Percentiles rank a stretch among this genome's conserved stretches.
These are phyloP conservation scores for Petunia secreta DNA, from an alignment of 257 asterid genomes.

Conservation along the genomic window DNA sequence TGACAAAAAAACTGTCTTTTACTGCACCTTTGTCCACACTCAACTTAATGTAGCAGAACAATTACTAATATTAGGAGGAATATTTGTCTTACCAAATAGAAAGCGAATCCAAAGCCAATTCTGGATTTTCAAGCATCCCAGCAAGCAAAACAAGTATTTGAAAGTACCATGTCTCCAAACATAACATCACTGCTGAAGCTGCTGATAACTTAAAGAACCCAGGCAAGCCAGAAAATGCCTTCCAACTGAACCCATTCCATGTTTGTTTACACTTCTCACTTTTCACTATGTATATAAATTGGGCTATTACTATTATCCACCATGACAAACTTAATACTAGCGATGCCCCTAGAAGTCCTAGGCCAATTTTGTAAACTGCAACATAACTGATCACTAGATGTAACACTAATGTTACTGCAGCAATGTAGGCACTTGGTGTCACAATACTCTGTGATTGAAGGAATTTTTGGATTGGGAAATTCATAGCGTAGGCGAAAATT, in stretches of 20 bases:
- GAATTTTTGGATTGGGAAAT: slow-evolving; percentile 41
- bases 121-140: slow-evolving; percentile 43
- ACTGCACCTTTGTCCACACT: no score
- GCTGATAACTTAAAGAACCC: slow-evolving; percentile 42
- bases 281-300: slow-evolving; percentile 35
- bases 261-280: slow-evolving; percentile 35
- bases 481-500: slow-evolving; percentile 36
- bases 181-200: slow-evolving; percentile 44
- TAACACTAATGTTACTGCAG: slow-evolving; percentile 30
- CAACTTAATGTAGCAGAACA: no score
- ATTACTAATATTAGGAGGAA: background rate
- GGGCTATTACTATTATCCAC: slow-evolving; percentile 39
- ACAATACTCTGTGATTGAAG: slow-evolving; percentile 41
- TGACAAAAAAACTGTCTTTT: no score
- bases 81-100: slow-evolving; percentile 38
- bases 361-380: slow-evolving; percentile 28
- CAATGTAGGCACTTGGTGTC: slow-evolving; percentile 40
- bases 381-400: slow-evolving; percentile 33
- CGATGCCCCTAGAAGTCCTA: slow-evolving; percentile 39
- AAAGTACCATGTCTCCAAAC: slow-evolving; percentile 43
- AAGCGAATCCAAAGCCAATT: slow-evolving; percentile 40
- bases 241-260: slow-evolving; percentile 35
- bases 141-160: slow-evolving; percentile 42
- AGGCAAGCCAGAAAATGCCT: slow-evolving; percentile 34
- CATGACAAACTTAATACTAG: slow-evolving; percentile 36